Evolutionary conservation across 225 moss, liverwort and hornwort genomes (phyloP), one percentile per base, ranked within the genome.

Genomic region (Marchantia paleacea): DNA sequence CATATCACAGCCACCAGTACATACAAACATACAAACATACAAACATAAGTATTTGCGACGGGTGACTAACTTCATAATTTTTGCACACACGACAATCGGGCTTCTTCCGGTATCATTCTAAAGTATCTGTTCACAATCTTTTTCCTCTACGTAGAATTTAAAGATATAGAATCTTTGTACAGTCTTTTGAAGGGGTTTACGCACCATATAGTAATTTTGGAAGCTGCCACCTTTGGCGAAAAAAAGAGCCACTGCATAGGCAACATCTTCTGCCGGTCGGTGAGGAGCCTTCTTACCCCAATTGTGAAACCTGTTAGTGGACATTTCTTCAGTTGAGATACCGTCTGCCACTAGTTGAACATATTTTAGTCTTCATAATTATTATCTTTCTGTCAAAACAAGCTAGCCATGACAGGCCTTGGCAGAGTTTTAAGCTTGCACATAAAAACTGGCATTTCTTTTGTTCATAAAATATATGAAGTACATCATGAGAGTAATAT

Each of bases 191-290:
- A 19, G 9, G 48, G 47, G 7, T 39, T 24, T 3, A 81, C 85
- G 7, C 50, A 96, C 96, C 96, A 96, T 96, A 28, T 96, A 96
- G 39, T 96, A 96, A 79, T 96, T 96, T 80, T 90, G 88, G 20
- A 94, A 92, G 84, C 96, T 92, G 52, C 96, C 96, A 69, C 94
- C 94, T 79, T 75, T 89, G n/a, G 87, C 85, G 63, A 94, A 96
- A 85, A 96, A 96, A 31, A 89, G 87, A 24, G 96, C 96, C 72
- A 94, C 94, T 30, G 92, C 84, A 87, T 87, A 91, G 22, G 96
- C 94, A 15, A 96, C 79, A 80, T 96, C 96, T 84, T 94, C 82
- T 28, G 80, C 92, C 10, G 94, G 96, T 72, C 96, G 89, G 8
- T 81, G 84, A 51, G 96, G 96, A 6, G 66, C 55, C 79, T 80